phyloP scores from a whole-genome alignment of 2,329 filamentous ascomycete genomes.

The Sclerotinia spermophila region DNA sequence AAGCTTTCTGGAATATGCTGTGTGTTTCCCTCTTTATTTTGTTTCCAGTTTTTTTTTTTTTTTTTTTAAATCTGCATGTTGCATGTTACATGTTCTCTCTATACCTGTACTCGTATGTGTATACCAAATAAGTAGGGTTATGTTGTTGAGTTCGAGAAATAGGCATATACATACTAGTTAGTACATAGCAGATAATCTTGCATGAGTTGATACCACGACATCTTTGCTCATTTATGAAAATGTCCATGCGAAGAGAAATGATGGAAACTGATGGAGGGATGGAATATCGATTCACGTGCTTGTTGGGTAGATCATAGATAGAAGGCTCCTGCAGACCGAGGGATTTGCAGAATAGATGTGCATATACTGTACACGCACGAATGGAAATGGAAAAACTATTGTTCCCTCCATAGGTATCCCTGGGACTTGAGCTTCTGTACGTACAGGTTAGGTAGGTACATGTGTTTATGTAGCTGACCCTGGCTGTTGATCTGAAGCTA shows the following conservation, averaged over 20 bases:
- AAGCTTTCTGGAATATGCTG: too few relatives aligned
- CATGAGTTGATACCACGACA: background rate
- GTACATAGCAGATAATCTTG: background rate
- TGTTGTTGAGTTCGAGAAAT: background rate
- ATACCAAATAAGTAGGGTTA: background rate
- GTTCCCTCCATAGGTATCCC: background rate
- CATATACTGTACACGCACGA: too few relatives aligned
- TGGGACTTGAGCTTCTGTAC: background rate
- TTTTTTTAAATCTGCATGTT: background rate
- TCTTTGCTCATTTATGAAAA: background rate
- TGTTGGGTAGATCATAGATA: background rate
- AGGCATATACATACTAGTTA: too few relatives aligned
- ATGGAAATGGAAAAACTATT: constrained; percentile 1
- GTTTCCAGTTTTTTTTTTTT: background rate
- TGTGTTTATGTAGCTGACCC: background rate
- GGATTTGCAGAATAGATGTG: background rate
- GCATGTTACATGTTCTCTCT: background rate
- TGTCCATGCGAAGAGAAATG: too few relatives aligned
- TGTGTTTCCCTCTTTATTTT: too few relatives aligned
- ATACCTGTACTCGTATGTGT: too few relatives aligned
- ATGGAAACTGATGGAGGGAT: too few relatives aligned
- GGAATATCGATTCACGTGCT: background rate
- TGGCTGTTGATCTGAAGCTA: background rate
- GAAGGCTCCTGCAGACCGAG: background rate
- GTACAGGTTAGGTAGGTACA: background rate